Evolutionary conservation across 2,329 filamentous ascomycete species (phyloP).

Genomic region (Zasmidium cellare): DNA sequence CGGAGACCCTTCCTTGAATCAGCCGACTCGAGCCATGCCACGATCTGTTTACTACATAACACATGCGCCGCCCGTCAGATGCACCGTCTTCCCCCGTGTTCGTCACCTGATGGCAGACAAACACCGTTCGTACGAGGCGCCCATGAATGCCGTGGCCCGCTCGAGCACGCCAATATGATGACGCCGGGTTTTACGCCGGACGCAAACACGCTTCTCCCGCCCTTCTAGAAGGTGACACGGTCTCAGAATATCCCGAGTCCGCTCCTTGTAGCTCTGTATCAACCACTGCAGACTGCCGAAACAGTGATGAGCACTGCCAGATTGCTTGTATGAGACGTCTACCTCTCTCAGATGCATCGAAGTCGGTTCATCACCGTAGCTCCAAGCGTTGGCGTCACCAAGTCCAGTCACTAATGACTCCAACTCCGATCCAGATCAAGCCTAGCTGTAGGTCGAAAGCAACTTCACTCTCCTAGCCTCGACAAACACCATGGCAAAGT

Average conservation of each 20-base stretch:
- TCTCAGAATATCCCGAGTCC: neutral
- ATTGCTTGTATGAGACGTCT: no score
- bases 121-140: neutral
- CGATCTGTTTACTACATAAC: neutral
- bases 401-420: neutral
- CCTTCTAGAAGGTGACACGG: neutral
- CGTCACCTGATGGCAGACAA: neutral
- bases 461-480: neutral
- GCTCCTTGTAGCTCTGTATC: no score
- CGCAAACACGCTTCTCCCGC: neutral
- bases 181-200: no score
- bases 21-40: no score
- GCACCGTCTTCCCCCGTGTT: neutral
- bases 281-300: no score
- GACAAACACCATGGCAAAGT: constrained; percentile 19
- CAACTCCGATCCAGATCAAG: constrained; percentile 5
- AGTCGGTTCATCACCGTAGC: neutral
- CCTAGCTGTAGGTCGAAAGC: no score
- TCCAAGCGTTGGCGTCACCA: neutral
- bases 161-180: no score
- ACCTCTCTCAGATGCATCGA: no score
- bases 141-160: no score
- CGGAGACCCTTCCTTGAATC: no score
- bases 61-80: neutral
- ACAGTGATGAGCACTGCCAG: neutral